A percentile compares a stretch with the other conserved stretches of the same genome.
Evolutionary conservation across 2,329 filamentous ascomycete species (phyloP).

Genomic region (Fusarium incarnatum): DNA sequence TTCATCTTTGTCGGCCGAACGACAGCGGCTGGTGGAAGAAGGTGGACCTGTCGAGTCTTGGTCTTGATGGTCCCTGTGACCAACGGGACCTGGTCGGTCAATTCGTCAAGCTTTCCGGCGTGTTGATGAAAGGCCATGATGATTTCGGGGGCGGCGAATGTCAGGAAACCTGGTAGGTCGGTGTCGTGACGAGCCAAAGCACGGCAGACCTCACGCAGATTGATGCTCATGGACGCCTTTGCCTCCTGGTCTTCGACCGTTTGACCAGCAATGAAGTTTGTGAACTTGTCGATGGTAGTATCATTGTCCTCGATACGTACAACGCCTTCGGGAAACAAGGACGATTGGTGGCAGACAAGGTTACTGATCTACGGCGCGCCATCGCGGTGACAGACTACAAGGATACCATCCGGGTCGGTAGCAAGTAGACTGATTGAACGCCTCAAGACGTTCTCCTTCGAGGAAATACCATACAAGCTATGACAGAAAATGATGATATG

Average conservation of each 20-base stretch:
- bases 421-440: slow-evolving; percentile 61
- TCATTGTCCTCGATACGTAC: slow-evolving; percentile 60
- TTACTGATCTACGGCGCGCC: slow-evolving; percentile 57
- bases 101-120: slow-evolving; percentile 57
- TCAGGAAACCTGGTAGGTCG: slow-evolving; percentile 52
- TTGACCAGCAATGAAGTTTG: slow-evolving; percentile 64
- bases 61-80: slow-evolving; percentile 48
- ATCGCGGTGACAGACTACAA: slow-evolving; percentile 68
- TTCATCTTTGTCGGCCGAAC: slow-evolving; percentile 58
- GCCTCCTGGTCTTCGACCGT: slow-evolving; percentile 47
- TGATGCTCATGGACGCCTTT: slow-evolving; percentile 47
- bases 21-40: slow-evolving; percentile 57
- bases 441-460: slow-evolving; percentile 60
- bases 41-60: slow-evolving; percentile 65
- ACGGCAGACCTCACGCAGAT: slow-evolving; percentile 63
- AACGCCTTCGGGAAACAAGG: slow-evolving; percentile 59
- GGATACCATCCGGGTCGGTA: slow-evolving; percentile 53
- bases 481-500: slow-evolving; percentile 72
- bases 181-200: slow-evolving; percentile 55
- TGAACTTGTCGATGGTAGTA: slow-evolving; percentile 61
- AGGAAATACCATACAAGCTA: slow-evolving; percentile 71
- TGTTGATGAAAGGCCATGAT: slow-evolving; percentile 64
- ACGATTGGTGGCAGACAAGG: slow-evolving; percentile 61
- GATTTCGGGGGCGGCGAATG: slow-evolving; percentile 61
- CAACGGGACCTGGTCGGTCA: slow-evolving; percentile 57